These are phyloP conservation scores for Lodderomyces margitis DNA, from an alignment of 1,139 yeast genomes.

Conservation along the genomic window DNA sequence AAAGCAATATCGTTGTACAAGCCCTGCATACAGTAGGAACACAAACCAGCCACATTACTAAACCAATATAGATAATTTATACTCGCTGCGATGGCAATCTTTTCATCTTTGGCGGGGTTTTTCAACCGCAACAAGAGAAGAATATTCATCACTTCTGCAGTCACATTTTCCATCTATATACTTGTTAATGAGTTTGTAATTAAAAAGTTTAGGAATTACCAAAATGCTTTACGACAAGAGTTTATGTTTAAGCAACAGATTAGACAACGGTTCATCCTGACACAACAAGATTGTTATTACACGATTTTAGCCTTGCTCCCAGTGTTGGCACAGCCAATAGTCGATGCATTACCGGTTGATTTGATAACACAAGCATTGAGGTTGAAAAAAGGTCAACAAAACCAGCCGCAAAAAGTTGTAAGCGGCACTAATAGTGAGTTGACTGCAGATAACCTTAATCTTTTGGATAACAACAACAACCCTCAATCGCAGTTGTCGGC, in stretches of 20 bases:
- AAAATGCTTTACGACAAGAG: conserved; percentile 69
- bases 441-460: conserved; percentile 41
- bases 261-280: conserved; percentile 74
- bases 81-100: conserved; percentile 45
- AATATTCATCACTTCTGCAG: conserved; percentile 55
- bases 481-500: conserved; percentile 27
- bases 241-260: conserved; percentile 78
- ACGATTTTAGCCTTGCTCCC: conserved; percentile 85
- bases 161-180: conserved; percentile 57
- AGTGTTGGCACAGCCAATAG: conserved; percentile 64
- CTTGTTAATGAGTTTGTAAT: conserved; percentile 58
- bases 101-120: conserved; percentile 55
- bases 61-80: no score
- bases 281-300: conserved; percentile 86
- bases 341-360: conserved; percentile 69
- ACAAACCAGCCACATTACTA: no score
- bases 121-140: conserved; percentile 62
- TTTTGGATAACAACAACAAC: conserved; percentile 29
- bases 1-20: no score
- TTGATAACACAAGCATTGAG: conserved; percentile 69
- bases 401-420: conserved; percentile 14
- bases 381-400: conserved; percentile 42
- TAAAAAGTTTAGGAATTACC: conserved; percentile 61
- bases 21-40: no score
- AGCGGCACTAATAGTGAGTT: conserved; percentile 30